Base-by-base conservation (phyloP, 1,284 basidiomycete genomes). In the Puccinia coronata region DNA sequence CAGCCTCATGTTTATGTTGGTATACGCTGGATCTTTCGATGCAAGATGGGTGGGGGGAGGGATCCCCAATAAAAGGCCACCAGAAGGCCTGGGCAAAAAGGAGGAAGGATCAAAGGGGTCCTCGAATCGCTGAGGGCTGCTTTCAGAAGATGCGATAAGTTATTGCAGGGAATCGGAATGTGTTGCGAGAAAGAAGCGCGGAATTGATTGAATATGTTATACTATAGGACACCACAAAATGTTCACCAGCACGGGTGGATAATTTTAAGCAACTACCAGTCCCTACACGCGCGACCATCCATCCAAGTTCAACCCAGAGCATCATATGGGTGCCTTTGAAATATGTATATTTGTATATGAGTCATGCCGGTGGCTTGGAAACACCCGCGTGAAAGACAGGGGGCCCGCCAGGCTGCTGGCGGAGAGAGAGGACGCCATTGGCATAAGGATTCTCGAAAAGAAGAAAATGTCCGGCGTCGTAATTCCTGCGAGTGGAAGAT, bases 261-360 rank as follows among this genome's bases (percentile, higher is more conserved):
- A 36, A 16, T 9, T 61, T 9, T 61, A 61, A 34, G 2, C 16
- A 31, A 51, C 49, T 16, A 51, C 3, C 3, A 31, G n/a, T n/a
- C 18, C 23, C 14, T n/a, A 65, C n/a, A 39, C 18, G 41, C 41
- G 25, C 63, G 39, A 67, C 18, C 36, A 67, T 43, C n/a, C n/a
- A n/a, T n/a, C n/a, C n/a, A n/a, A n/a, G n/a, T n/a, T 28, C 28
- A 20, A 43, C 36, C 63, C 4, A 20, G 11, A 20, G 49, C 11
- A 67, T 67, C 23, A 39, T 36, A 23, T 47, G 63, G 41, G 9
- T 47, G 63, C 23, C 23, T 67, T 67, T 67, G 63, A 67, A 67
- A 67, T 25, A 3, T 41, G n/a, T n/a, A n/a, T n/a, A n/a, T n/a
- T n/a, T n/a, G n/a, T n/a, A n/a, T n/a, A n/a, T n/a, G n/a, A n/a